Percentiles rank a stretch among this genome's conserved stretches.
Evolutionary conservation across 441 rosid genomes (phyloP).

Genomic region (Erodium moschatum): DNA sequence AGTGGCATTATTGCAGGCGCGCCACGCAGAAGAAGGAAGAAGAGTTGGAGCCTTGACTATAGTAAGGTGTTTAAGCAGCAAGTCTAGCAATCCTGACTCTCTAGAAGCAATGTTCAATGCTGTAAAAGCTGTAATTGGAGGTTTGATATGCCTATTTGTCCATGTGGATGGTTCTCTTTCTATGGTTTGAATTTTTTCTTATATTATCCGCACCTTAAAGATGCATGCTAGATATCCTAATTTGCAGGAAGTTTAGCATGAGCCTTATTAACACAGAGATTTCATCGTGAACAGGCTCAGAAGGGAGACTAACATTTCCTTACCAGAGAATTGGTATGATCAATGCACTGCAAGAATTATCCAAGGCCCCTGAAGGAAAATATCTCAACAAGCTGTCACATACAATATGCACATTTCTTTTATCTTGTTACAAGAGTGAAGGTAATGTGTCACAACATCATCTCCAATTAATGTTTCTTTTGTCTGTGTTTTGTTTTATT

Average conservation of each 20-base stretch:
- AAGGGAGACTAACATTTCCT: slow-evolving; percentile 88
- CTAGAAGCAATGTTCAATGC: slow-evolving; percentile 72
- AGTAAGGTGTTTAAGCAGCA: slow-evolving; percentile 59
- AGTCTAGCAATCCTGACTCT: slow-evolving; percentile 92
- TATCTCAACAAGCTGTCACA: slow-evolving; percentile 50
- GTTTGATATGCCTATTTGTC: slow-evolving; percentile 33
- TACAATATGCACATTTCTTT: slow-evolving; percentile 53
- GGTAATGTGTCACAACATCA: slow-evolving; percentile 37
- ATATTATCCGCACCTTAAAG: neutral
- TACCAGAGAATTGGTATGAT: slow-evolving; percentile 92
- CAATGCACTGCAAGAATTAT: slow-evolving; percentile 68
- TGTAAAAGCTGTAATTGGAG: slow-evolving; percentile 80
- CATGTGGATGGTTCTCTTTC: slow-evolving; percentile 7
- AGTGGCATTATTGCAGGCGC: slow-evolving; percentile 72
- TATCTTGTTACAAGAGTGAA: slow-evolving; percentile 74
- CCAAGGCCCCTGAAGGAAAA: slow-evolving; percentile 84
- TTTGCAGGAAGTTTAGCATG: neutral
- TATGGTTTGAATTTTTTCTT: neutral
- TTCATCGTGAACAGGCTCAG: slow-evolving; percentile 56
- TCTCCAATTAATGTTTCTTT: slow-evolving; percentile 10
- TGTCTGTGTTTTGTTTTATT: neutral
- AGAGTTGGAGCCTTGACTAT: slow-evolving; percentile 63
- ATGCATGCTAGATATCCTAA: neutral
- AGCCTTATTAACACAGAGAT: slow-evolving; percentile 13
- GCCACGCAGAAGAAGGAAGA: slow-evolving; percentile 83